Conservation (phyloP, 768 basidiomycete genomes). For the Mycena amicta region DNA sequence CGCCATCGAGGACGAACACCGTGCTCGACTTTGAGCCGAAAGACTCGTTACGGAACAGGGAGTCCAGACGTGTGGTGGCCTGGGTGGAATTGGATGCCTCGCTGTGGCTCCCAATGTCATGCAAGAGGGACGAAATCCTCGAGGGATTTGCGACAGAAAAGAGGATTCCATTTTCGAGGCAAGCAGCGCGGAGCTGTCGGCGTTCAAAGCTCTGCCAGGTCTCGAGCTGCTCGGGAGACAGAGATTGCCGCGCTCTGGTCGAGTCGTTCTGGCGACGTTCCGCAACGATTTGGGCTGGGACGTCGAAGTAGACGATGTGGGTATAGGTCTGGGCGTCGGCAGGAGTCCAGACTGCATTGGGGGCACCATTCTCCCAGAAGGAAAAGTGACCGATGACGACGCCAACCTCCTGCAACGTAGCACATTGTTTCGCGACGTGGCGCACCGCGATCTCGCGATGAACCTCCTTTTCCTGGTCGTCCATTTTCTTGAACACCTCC, state of each 20-base stretch:
- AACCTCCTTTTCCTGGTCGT: slow-evolving; percentile 13
- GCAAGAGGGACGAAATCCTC: slow-evolving; percentile 19
- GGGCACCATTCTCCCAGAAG: slow-evolving; percentile 23
- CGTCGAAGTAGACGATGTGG: slow-evolving; percentile 26
- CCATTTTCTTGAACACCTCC: slow-evolving; percentile 23
- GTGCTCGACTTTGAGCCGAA: slow-evolving; percentile 6
- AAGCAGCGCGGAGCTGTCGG: slow-evolving; percentile 23
- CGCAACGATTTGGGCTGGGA: slow-evolving; percentile 19
- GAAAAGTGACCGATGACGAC: slow-evolving; percentile 27
- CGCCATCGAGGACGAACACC: slow-evolving; percentile 26
- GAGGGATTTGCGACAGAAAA: slow-evolving; percentile 19
- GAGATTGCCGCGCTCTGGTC: slow-evolving; percentile 12
- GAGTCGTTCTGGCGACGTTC: slow-evolving; percentile 20
- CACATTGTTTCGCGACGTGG: slow-evolving; percentile 19
- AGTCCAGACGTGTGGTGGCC: no score
- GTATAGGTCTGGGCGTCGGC: slow-evolving; percentile 21
- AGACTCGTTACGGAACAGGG: slow-evolving; percentile 16
- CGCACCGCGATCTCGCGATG: slow-evolving; percentile 23
- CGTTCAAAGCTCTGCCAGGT: slow-evolving; percentile 25
- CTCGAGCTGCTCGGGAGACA: slow-evolving; percentile 22
- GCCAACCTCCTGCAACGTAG: slow-evolving; percentile 19
- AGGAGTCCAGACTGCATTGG: slow-evolving; percentile 23
- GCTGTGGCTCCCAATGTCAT: slow-evolving; percentile 16
- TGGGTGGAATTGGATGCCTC: slow-evolving; percentile 21
- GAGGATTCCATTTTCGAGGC: slow-evolving; percentile 23